Base-by-base conservation (phyloP, 2,329 filamentous ascomycete genomes). In the Ceratocystis destructans region DNA sequence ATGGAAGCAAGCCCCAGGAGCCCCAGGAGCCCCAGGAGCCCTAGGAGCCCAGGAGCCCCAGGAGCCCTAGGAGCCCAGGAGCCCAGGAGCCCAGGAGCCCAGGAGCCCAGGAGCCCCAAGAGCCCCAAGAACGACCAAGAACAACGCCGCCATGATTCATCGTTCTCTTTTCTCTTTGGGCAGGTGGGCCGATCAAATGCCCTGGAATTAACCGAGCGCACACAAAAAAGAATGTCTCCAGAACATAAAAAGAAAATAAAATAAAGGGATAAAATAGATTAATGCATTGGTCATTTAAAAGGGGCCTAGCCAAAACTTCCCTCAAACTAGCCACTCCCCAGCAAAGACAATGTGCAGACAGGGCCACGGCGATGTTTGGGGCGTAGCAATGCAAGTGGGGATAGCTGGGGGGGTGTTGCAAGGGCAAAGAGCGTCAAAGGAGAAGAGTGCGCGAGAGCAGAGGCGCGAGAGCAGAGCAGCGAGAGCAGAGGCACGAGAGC, bases 321-420 rank as follows among this genome's bases (percentile, higher is more conserved):
- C 37, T 41, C 37, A 41, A 33, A 41, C 59, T 62, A 46, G 41
- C 61, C 20, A 63, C n/a, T 8, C 50, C 61, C 25, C 61, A 63
- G 37, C 41, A 63, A 28, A 63, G 33, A 46, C 41, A 45, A 48
- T 57, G 53, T 57, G 53, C 22, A 57, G 22, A 55, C 62, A 64
- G 62, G 62, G 62, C 62, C 50, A 48, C 50, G 20, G 61, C 22
- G 41, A 44, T 22, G 41, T 63, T 31, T n/a, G 37, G 61, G 37
- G 61, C 37, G 41, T 63, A 15, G 41, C 41, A 46, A 10, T n/a
- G 41, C 10, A 57, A 5, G 53, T 28, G 53, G 53, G 2, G 53
- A 17, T 28, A 12, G 22, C 22, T 17, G 20, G 50, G 7, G 53
- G 53, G n/a, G 10, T 57, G 53, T 57, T 28, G 46, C 46, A n/a